Evolutionary conservation across 2,329 filamentous ascomycete genomes (phyloP), one percentile per base, ranked within the genome.

Genomic region (Fusarium liriodendri): DNA sequence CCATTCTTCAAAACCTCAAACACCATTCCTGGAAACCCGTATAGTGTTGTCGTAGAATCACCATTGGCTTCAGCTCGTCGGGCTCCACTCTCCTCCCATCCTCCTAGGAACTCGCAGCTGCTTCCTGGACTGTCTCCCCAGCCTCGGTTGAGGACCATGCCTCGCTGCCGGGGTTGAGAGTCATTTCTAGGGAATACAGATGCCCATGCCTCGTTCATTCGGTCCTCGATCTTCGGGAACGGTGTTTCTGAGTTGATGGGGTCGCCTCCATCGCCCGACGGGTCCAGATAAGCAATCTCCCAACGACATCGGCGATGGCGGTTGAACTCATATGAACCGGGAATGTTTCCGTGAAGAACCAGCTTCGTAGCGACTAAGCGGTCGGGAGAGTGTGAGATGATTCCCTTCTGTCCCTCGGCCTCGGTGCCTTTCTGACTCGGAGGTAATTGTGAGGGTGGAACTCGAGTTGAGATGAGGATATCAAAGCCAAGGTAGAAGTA

Each of bases 401-500:
- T 80, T 5, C 77, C 73, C 22, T 72, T 80, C 13, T 77, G 77
- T 1, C 67, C 71, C 4, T 75, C 77, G 25, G 77, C 77, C 10
- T 76, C 70, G 4, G 74, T 70, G 13, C 65, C 69, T 35, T 62
- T 71, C 18, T 59, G 60, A 14, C 70, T 73, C 84, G 14, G 93
- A 0, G 93, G 91, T 8, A 86, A 85, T 25, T 89, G 89, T 0
- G 93, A 94, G 5, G 92, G 87, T 6, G 87, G 80, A 0, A 90
- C 90, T 1, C 94, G 93, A 33, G 91, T 91, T 1, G 96, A 97
- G n/a, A 99, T 89, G 6, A 98, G 88, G 11, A 98, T 89, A 82
- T 99, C 97, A 79, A 99, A 97, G 2, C 97, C 97, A 71, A 98
- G 92, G 74, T 96, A 93, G 80, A 98, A 99, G 82, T 99, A 99